Conservation (phyloP, 139 green algal species). For the Edaphochlamys debaryana region DNA sequence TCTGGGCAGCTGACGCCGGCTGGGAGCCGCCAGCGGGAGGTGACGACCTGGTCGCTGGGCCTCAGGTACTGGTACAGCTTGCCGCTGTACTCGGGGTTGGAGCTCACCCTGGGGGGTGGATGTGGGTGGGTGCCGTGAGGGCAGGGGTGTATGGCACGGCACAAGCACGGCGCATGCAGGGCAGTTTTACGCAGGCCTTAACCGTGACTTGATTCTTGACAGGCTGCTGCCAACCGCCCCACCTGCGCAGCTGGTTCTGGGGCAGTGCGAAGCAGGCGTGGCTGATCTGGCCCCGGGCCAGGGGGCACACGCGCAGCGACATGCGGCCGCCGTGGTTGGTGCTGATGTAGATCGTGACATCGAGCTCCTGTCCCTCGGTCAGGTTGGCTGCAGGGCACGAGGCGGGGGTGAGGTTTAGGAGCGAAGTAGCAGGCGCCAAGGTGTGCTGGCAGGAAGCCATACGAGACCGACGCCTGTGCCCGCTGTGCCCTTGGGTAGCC, state of each 20-base stretch:
- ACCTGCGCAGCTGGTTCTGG: constrained; percentile 27
- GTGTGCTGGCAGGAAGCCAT: background rate
- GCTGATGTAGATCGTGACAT: constrained; percentile 28
- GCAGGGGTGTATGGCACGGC: too few species aligned
- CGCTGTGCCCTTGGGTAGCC: background rate
- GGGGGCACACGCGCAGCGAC: background rate
- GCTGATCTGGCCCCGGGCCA: background rate
- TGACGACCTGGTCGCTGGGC: background rate
- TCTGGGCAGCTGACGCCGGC: constrained; percentile 13
- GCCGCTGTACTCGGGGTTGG: constrained; percentile 7
- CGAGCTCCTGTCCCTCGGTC: background rate
- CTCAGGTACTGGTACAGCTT: constrained; percentile 28
- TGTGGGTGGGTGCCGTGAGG: too few species aligned
- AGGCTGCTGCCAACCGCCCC: too few species aligned
- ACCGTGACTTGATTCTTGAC: too few species aligned
- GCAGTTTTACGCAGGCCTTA: too few species aligned
- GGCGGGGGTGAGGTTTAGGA: background rate
- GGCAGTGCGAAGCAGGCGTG: constrained; percentile 35
- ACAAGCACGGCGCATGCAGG: too few species aligned
- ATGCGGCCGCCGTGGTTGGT: constrained; percentile 46
- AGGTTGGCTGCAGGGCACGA: background rate
- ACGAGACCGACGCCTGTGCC: background rate
- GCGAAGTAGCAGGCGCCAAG: background rate
- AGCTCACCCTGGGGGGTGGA: background rate
- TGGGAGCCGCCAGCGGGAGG: constrained; percentile 4